Evolutionary conservation across 805 yeast species (phyloP).

Genomic region (Candida sithepensis): DNA sequence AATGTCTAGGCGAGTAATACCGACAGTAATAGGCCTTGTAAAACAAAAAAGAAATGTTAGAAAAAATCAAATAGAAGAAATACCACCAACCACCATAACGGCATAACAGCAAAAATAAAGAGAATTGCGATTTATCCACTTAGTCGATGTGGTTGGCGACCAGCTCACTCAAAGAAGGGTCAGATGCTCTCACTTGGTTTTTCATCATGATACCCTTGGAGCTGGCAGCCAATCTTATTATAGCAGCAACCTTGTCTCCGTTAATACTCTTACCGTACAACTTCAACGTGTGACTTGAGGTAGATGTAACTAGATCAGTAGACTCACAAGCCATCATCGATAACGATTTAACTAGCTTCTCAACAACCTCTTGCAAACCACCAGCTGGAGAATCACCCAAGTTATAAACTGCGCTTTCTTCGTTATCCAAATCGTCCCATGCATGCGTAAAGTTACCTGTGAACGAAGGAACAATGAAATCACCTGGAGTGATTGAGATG

Average conservation of each 20-base stretch:
- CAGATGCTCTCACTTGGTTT: constrained; percentile 56
- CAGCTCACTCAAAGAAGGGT: constrained; percentile 43
- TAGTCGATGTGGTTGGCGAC: constrained; percentile 49
- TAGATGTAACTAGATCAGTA: constrained; percentile 58
- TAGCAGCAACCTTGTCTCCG: constrained; percentile 49
- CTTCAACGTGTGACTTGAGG: constrained; percentile 67
- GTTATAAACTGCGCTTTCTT: constrained; percentile 64
- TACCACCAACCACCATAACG: too few species aligned
- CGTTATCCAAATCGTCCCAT: constrained; percentile 69
- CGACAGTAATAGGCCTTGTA: too few species aligned
- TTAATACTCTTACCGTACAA: constrained; percentile 74
- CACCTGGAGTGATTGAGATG: constrained; percentile 71
- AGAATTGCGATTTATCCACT: background rate
- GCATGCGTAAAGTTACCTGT: constrained; percentile 69
- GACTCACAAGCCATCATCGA: constrained; percentile 74
- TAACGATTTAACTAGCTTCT: constrained; percentile 47
- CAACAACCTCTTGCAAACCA: constrained; percentile 54
- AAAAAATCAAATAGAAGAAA: background rate
- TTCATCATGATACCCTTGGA: constrained; percentile 50
- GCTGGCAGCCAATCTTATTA: constrained; percentile 46
- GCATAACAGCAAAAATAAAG: background rate
- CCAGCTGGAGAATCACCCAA: constrained; percentile 41
- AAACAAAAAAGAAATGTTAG: too few species aligned
- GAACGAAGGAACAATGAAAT: constrained; percentile 73
- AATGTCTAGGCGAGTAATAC: too few species aligned